phyloP scores from a whole-genome alignment of 768 basidiomycete genomes.

The Trametes sanguinea region DNA sequence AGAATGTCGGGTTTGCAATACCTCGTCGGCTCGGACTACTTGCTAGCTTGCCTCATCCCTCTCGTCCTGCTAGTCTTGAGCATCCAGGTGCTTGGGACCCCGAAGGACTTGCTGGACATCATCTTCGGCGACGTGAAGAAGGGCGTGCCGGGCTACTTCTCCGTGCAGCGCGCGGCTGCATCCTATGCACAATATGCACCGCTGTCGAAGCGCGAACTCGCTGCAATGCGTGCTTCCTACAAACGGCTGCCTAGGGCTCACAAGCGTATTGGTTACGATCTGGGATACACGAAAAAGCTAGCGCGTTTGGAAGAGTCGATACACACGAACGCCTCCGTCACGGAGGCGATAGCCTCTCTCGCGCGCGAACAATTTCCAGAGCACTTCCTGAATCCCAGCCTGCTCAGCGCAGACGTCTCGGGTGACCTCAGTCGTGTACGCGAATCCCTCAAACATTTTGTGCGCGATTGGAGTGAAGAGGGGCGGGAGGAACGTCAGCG shows the following conservation, averaged over 20 bases:
- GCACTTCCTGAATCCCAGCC: background rate
- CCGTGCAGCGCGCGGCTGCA: conserved; percentile 44
- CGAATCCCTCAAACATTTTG: conserved; percentile 67
- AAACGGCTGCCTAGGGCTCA: conserved; percentile 44
- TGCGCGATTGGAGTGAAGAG: conserved; percentile 69
- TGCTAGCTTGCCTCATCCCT: conserved; percentile 26
- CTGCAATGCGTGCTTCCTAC: conserved; percentile 46
- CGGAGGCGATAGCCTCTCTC: conserved; percentile 43
- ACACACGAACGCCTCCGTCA: conserved; percentile 37
- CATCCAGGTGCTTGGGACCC: conserved; percentile 16
- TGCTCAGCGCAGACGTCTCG: conserved; percentile 4
- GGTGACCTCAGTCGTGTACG: conserved; percentile 52
- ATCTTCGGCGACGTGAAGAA: conserved; percentile 16
- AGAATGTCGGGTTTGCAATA: conserved; percentile 11
- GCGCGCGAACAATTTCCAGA: conserved; percentile 35
- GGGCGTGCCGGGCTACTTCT: conserved; percentile 40
- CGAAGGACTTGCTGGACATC: conserved; percentile 20
- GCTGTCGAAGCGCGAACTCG: conserved; percentile 45
- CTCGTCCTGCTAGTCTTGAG: conserved; percentile 24
- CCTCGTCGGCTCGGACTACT: conserved; percentile 23
- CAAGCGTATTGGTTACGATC: conserved; percentile 49
- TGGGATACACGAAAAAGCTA: conserved; percentile 59
- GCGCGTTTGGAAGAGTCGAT: conserved; percentile 40
- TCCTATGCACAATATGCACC: conserved; percentile 47
- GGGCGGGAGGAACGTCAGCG: conserved; percentile 53